Conservation (phyloP, 805 yeast genomes). For the Kluyveromyces siamensis region DNA sequence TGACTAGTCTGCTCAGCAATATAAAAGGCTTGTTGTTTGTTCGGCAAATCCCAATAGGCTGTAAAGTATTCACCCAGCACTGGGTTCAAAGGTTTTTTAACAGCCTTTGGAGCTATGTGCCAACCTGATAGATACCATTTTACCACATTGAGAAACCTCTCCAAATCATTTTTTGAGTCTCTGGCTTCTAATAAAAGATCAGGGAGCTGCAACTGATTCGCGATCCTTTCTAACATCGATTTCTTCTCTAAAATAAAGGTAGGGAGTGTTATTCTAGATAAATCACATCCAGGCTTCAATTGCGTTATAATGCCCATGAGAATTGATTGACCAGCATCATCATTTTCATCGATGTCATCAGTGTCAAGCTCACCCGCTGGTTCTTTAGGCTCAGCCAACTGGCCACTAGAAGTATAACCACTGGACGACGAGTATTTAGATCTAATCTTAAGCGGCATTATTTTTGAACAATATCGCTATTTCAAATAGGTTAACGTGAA, state of each 20-base stretch:
- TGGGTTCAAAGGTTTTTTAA: slow-evolving; percentile 93
- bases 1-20: slow-evolving; percentile 93
- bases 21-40: slow-evolving; percentile 67
- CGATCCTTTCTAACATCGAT: slow-evolving; percentile 91
- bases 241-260: slow-evolving; percentile 92
- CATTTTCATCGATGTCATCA: slow-evolving; percentile 88
- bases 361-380: slow-evolving; percentile 20
- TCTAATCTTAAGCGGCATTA: neutral
- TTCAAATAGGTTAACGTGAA: neutral
- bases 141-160: slow-evolving; percentile 65
- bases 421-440: neutral
- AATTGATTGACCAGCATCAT: slow-evolving; percentile 81
- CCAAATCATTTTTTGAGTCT: slow-evolving; percentile 43
- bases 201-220: slow-evolving; percentile 80
- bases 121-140: slow-evolving; percentile 92
- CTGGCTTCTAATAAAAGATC: slow-evolving; percentile 65
- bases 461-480: neutral
- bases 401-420: neutral
- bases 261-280: slow-evolving; percentile 85
- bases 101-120: slow-evolving; percentile 99
- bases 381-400: neutral
- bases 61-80: slow-evolving; percentile 86
- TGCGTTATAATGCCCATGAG: slow-evolving; percentile 83
- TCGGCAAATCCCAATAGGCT: slow-evolving; percentile 85
- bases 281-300: slow-evolving; percentile 85